Evolutionary conservation across 2,329 filamentous ascomycete genomes (phyloP).

Genomic region (Aphanoascus verrucosus): DNA sequence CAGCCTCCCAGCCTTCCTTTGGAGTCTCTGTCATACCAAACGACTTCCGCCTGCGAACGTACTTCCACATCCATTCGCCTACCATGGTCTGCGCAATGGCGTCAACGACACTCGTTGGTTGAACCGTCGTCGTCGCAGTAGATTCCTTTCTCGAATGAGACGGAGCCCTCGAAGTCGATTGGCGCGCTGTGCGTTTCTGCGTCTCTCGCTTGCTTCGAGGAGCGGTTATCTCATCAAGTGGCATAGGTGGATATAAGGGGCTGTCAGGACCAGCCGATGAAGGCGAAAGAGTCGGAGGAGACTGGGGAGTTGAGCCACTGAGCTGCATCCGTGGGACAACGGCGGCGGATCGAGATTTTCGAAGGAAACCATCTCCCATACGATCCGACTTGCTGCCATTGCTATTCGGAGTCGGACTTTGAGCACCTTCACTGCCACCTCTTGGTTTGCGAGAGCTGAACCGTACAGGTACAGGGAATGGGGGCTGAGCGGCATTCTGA

Average conservation of each 20-base stretch:
- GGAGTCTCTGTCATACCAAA: slow-evolving; percentile 57
- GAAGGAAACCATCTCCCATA: slow-evolving; percentile 49
- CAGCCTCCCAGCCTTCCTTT: slow-evolving; percentile 37
- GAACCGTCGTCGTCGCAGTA: slow-evolving; percentile 48
- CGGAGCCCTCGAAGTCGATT: slow-evolving; percentile 21
- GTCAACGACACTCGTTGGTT: slow-evolving; percentile 76
- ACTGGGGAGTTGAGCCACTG: slow-evolving; percentile 31
- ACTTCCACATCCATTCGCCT: slow-evolving; percentile 56
- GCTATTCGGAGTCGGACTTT: slow-evolving; percentile 59
- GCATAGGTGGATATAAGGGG: slow-evolving; percentile 53
- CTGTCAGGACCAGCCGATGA: slow-evolving; percentile 60
- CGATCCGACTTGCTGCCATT: slow-evolving; percentile 46
- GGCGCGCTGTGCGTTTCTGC: slow-evolving; percentile 20
- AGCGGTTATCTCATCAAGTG: slow-evolving; percentile 58
- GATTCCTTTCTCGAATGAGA: slow-evolving; percentile 38
- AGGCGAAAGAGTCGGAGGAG: slow-evolving; percentile 48
- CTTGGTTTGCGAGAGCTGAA: slow-evolving; percentile 73
- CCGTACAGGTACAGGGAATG: slow-evolving; percentile 82
- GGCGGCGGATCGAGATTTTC: slow-evolving; percentile 76
- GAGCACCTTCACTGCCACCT: slow-evolving; percentile 62
- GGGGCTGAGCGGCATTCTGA: slow-evolving; percentile 44
- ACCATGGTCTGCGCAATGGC: slow-evolving; percentile 98
- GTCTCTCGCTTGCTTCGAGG: slow-evolving; percentile 27
- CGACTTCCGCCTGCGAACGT: slow-evolving; percentile 57
- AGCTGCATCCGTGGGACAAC: slow-evolving; percentile 51